A percentile compares a stretch with the other conserved stretches of the same genome.
phyloP scores from a whole-genome alignment of 495 filamentous ascomycete genomes.

The Talaromyces proteolyticus region DNA sequence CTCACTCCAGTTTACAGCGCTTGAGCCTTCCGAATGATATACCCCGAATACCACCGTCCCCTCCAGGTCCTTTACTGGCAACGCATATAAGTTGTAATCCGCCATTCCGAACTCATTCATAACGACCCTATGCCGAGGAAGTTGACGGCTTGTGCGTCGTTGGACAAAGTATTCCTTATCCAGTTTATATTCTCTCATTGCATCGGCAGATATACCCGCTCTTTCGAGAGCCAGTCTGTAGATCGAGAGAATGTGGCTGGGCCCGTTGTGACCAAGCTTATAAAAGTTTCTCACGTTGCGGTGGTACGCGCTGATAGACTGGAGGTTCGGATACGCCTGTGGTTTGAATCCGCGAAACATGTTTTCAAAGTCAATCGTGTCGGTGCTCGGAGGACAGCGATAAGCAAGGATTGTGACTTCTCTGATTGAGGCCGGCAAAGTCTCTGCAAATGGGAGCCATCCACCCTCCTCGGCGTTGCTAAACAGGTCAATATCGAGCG shows the following conservation, averaged over 20 bases:
- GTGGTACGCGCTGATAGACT: neutral
- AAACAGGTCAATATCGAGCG: neutral
- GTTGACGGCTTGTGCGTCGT: neutral
- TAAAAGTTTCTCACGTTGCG: neutral
- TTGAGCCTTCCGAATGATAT: no score
- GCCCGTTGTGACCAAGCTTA: neutral
- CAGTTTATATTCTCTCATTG: neutral
- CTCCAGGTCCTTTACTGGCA: neutral
- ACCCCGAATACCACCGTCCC: neutral
- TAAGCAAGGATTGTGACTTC: neutral
- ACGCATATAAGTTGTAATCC: neutral
- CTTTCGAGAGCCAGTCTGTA: neutral
- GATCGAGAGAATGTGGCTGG: neutral
- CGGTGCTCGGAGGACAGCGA: neutral
- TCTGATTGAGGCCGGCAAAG: neutral
- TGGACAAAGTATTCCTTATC: neutral
- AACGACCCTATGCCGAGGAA: neutral
- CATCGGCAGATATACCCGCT: neutral
- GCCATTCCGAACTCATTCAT: neutral
- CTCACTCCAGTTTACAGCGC: no score
- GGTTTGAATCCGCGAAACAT: neutral
- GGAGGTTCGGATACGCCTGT: neutral
- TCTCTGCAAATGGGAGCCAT: neutral
- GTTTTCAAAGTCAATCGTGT: neutral
- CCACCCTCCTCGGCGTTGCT: neutral